Conservation (phyloP, 805 yeast genomes). For the Sugiyamaella boreocaroliniensis region DNA sequence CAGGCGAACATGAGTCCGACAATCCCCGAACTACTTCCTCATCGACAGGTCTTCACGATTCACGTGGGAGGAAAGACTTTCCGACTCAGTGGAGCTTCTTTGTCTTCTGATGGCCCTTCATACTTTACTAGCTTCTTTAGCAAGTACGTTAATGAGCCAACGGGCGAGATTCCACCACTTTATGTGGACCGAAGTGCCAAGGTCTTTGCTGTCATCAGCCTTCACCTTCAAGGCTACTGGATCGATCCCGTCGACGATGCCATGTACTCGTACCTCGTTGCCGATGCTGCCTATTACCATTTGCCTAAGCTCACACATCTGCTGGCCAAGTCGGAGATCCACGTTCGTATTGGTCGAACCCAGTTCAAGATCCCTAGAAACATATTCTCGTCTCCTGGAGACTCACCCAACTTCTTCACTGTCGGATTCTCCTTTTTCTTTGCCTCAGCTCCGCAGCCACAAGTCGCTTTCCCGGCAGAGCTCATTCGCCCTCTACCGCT, state of each 20-base stretch:
- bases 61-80: slow-evolving; percentile 63
- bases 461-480: slow-evolving; percentile 33
- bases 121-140: slow-evolving; percentile 71
- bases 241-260: slow-evolving; percentile 53
- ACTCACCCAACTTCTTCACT: slow-evolving; percentile 70
- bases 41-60: slow-evolving; percentile 59
- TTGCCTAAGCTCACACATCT: slow-evolving; percentile 48
- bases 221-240: slow-evolving; percentile 68
- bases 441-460: neutral
- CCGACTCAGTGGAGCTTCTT: slow-evolving; percentile 72
- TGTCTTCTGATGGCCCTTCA: slow-evolving; percentile 82
- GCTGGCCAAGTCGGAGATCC: slow-evolving; percentile 50
- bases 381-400: slow-evolving; percentile 54
- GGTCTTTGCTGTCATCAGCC: slow-evolving; percentile 57
- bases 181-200: slow-evolving; percentile 70
- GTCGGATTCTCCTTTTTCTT: slow-evolving; percentile 50
- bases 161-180: slow-evolving; percentile 35
- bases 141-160: slow-evolving; percentile 25
- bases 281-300: slow-evolving; percentile 68
- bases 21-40: slow-evolving; percentile 46
- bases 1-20: slow-evolving; percentile 19
- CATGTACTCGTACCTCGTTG: slow-evolving; percentile 53
- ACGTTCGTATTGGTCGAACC: slow-evolving; percentile 50
- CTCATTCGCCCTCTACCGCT: slow-evolving; percentile 75
- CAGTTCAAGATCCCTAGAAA: slow-evolving; percentile 54